Percentiles rank a stretch among this genome's conserved stretches.
Evolutionary conservation across 768 basidiomycete species (phyloP).

Genomic region (Bullera alba): DNA sequence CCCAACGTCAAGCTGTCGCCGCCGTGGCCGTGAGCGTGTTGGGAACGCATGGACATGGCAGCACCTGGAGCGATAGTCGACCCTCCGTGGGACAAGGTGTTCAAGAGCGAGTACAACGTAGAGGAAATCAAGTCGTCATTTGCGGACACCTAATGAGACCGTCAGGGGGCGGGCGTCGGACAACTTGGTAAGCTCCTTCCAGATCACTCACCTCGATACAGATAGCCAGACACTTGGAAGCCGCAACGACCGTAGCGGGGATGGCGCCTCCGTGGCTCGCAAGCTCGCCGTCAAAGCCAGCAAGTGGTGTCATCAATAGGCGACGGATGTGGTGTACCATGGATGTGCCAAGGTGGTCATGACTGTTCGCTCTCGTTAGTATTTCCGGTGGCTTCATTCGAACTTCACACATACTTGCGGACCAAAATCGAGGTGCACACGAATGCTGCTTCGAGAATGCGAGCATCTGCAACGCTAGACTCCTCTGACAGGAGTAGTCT

Average conservation of each 20-base stretch:
- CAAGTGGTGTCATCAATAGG: constrained; percentile 79
- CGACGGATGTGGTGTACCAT: constrained; percentile 74
- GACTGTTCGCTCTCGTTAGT: constrained; percentile 53
- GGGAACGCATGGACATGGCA: constrained; percentile 10
- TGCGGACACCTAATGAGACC: constrained; percentile 58
- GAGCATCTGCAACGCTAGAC: constrained; percentile 70
- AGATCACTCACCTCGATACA: constrained; percentile 65
- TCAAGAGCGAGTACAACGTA: constrained; percentile 91
- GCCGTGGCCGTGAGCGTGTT: constrained; percentile 2
- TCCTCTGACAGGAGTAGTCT: constrained; percentile 70
- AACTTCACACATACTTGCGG: constrained; percentile 57
- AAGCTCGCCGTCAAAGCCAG: constrained; percentile 82
- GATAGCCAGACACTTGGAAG: constrained; percentile 80
- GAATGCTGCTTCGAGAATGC: constrained; percentile 82
- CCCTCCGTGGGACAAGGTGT: constrained; percentile 58
- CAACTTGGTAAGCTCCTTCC: neutral
- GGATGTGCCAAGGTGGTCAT: constrained; percentile 66
- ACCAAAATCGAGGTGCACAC: constrained; percentile 78
- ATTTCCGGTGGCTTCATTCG: neutral
- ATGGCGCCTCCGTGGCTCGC: constrained; percentile 60
- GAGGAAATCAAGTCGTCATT: constrained; percentile 87
- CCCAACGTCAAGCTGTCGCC: constrained; percentile 17
- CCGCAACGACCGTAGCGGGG: constrained; percentile 70
- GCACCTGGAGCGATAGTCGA: constrained; percentile 7
- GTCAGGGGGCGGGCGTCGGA: neutral